phyloP scores from a whole-genome alignment of 345 rosid species.

The Dipteronia dyeriana region DNA sequence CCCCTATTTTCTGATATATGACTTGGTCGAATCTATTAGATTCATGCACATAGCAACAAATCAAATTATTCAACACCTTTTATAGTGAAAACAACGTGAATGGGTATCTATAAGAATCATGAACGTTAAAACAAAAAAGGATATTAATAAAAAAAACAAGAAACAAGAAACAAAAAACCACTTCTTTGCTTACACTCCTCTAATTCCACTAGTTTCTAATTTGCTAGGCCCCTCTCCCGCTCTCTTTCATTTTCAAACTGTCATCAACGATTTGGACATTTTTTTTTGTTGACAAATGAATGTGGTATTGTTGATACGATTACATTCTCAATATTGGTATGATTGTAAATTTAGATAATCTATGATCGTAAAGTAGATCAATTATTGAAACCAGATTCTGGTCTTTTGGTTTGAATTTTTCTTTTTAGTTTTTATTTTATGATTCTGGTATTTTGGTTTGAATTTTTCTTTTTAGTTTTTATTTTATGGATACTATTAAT shows the following conservation, averaged over 20 bases:
- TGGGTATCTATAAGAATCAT: constrained; percentile 6
- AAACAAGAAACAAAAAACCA: neutral
- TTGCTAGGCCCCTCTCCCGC: too few relatives aligned
- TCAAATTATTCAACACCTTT: neutral
- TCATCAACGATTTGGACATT: neutral
- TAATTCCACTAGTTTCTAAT: neutral
- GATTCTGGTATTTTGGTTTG: too few relatives aligned
- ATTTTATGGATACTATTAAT: too few relatives aligned
- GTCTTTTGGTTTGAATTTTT: too few relatives aligned
- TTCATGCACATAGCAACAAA: neutral
- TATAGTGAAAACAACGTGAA: neutral
- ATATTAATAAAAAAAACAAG: neutral
- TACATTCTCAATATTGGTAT: neutral
- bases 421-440: too few relatives aligned
- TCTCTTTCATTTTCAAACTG: neutral
- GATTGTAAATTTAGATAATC: neutral
- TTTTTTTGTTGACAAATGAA: neutral
- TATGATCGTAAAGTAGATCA: neutral
- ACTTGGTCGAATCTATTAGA: neutral
- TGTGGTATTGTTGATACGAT: neutral
- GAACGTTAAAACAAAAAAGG: neutral
- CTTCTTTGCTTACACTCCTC: neutral
- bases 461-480: too few relatives aligned
- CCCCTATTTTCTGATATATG: neutral
- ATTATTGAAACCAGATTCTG: neutral